Percentiles rank a stretch among this genome's conserved stretches.
Evolutionary conservation across 441 rosid genomes (phyloP).

Genomic region (Dalechampia spathulata): DNA sequence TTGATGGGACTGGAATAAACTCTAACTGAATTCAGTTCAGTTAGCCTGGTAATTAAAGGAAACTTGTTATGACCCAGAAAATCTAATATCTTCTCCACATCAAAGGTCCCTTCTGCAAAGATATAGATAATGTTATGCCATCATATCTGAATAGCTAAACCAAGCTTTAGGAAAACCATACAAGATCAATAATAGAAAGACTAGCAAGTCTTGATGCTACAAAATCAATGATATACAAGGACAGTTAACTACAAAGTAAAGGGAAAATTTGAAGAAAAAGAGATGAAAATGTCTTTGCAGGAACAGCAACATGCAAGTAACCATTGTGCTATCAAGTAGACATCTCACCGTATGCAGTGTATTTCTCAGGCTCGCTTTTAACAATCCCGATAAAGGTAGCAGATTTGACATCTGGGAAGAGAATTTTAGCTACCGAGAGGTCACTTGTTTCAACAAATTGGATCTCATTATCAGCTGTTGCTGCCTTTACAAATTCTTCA

Average conservation of each 20-base stretch:
- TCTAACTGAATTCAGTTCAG: slow-evolving; percentile 58
- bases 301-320: not conserved
- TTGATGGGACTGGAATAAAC: slow-evolving; percentile 73
- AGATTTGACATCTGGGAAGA: slow-evolving; percentile 51
- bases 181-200: not conserved
- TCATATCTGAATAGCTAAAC: slow-evolving; percentile 5
- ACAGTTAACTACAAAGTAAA: not conserved
- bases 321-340: slow-evolving; percentile 1
- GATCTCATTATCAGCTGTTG: slow-evolving; percentile 57
- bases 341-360: slow-evolving; percentile 62
- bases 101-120: slow-evolving; percentile 56
- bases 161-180: slow-evolving; percentile 7
- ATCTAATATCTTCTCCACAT: slow-evolving; percentile 44
- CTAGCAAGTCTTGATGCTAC: not conserved
- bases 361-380: slow-evolving; percentile 75
- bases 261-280: not conserved
- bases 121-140: slow-evolving; percentile 12
- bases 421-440: slow-evolving; percentile 42
- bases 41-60: slow-evolving; percentile 67
- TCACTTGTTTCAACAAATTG: slow-evolving; percentile 67
- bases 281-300: not conserved
- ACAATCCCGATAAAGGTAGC: slow-evolving; percentile 58
- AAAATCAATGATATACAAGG: not conserved
- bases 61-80: slow-evolving; percentile 68
- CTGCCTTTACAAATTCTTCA: slow-evolving; percentile 66